These are phyloP conservation scores for Elaphomyces granulatus DNA, from an alignment of 495 filamentous ascomycete genomes.

Conservation along the genomic window DNA sequence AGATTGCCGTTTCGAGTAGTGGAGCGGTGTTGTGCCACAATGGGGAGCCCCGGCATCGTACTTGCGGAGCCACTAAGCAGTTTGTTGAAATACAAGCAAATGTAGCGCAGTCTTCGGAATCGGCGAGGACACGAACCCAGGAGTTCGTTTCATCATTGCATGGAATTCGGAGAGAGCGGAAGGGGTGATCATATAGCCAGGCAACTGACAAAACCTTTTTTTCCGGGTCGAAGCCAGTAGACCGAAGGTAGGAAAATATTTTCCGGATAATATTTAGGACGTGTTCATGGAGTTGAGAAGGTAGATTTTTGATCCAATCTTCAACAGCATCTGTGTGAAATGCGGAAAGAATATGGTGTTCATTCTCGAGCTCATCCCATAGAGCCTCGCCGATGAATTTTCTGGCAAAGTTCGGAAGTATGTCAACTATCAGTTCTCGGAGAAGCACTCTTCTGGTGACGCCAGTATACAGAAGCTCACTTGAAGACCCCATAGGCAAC, in stretches of 20 bases:
- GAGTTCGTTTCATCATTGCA: background rate
- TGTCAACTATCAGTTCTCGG: background rate
- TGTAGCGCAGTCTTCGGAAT: background rate
- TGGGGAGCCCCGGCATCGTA: background rate
- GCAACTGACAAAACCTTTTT: background rate
- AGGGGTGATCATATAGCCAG: background rate
- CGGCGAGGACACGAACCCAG: background rate
- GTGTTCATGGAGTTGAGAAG: background rate
- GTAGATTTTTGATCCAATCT: too few relatives aligned
- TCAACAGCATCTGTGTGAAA: too few relatives aligned
- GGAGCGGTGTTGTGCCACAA: background rate
- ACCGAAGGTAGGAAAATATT: background rate
- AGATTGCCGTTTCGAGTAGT: background rate
- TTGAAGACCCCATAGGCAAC: background rate
- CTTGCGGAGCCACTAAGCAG: background rate
- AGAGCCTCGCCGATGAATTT: background rate
- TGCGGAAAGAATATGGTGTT: too few relatives aligned
- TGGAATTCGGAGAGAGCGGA: background rate
- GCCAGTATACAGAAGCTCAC: background rate
- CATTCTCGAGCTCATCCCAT: too few relatives aligned
- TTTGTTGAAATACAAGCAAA: background rate
- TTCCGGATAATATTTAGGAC: background rate
- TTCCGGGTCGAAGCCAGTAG: background rate
- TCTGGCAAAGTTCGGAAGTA: background rate
- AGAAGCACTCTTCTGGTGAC: background rate